Evolutionary conservation across 2,329 filamentous ascomycete species (phyloP).

Genomic region (Beauveria sp.): DNA sequence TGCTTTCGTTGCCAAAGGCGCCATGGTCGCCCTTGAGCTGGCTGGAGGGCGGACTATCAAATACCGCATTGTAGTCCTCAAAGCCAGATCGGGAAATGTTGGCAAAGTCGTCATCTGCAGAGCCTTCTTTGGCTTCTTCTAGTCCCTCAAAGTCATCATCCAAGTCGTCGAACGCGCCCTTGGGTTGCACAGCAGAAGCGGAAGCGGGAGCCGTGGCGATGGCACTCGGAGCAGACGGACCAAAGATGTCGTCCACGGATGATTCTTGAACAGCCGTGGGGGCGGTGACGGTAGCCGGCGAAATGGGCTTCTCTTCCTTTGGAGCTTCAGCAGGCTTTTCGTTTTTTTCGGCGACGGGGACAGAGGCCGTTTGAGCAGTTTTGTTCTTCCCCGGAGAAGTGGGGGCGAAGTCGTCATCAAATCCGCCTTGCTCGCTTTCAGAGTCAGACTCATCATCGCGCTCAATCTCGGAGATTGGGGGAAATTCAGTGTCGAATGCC

Average conservation of each 20-base stretch:
- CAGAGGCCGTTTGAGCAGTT: conserved; percentile 12
- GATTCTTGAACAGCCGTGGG: conserved; percentile 16
- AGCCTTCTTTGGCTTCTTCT: conserved; percentile 76
- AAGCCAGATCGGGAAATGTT: conserved; percentile 62
- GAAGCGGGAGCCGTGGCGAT: conserved; percentile 20
- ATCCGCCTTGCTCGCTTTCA: conserved; percentile 71
- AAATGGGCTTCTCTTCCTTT: conserved; percentile 25
- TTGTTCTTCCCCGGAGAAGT: conserved; percentile 40
- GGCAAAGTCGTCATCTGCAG: conserved; percentile 71
- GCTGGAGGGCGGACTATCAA: conserved; percentile 61
- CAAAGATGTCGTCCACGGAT: conserved; percentile 36
- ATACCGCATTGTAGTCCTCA: conserved; percentile 75
- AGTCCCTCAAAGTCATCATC: conserved; percentile 77
- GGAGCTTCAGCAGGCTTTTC: conserved; percentile 17
- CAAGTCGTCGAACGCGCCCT: conserved; percentile 63
- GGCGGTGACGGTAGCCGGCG: conserved; percentile 24
- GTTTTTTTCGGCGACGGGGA: background rate
- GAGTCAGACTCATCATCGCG: conserved; percentile 75
- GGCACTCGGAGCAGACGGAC: conserved; percentile 21
- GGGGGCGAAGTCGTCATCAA: conserved; percentile 87
- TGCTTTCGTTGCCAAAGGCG: conserved; percentile 46
- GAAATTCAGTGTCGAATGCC: conserved; percentile 71
- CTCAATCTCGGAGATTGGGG: conserved; percentile 82
- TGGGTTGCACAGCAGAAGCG: conserved; percentile 25
- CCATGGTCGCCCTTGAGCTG: conserved; percentile 47